Percentiles rank a stretch among this genome's conserved stretches.
Conservation (phyloP, 495 filamentous ascomycete species). For the Xylaria sp. region DNA sequence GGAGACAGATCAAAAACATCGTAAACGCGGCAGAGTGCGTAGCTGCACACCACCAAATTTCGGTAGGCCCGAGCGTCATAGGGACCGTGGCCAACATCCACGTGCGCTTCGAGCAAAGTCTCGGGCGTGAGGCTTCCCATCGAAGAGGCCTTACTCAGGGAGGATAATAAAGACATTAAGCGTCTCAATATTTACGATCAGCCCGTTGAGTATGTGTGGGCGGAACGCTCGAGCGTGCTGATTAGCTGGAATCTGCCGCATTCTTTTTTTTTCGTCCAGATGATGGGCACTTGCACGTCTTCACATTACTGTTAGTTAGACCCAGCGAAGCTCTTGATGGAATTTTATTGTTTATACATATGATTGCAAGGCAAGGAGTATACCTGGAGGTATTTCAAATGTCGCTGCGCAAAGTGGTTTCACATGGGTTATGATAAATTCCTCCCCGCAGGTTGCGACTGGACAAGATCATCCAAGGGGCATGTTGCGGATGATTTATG, state of each 20-base stretch:
- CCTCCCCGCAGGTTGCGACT: too few relatives aligned
- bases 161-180: too few relatives aligned
- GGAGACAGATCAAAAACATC: slow-evolving; percentile 69
- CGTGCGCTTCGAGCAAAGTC: neutral
- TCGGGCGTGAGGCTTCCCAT: too few relatives aligned
- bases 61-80: neutral
- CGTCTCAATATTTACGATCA: too few relatives aligned
- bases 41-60: slow-evolving; percentile 40
- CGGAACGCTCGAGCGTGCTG: too few relatives aligned
- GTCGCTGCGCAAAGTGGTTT: neutral
- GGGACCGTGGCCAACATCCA: neutral
- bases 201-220: too few relatives aligned
- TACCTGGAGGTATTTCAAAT: neutral
- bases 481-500: neutral
- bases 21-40: slow-evolving; percentile 60
- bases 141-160: too few relatives aligned
- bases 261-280: too few relatives aligned
- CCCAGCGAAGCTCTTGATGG: neutral
- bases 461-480: too few relatives aligned
- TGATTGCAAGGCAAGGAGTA: neutral
- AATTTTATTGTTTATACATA: neutral
- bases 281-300: too few relatives aligned
- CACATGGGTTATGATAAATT: too few relatives aligned
- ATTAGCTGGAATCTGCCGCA: too few relatives aligned
- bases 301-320: neutral